Conservation (phyloP, 805 yeast species). For the Debaryomyces castellii region DNA sequence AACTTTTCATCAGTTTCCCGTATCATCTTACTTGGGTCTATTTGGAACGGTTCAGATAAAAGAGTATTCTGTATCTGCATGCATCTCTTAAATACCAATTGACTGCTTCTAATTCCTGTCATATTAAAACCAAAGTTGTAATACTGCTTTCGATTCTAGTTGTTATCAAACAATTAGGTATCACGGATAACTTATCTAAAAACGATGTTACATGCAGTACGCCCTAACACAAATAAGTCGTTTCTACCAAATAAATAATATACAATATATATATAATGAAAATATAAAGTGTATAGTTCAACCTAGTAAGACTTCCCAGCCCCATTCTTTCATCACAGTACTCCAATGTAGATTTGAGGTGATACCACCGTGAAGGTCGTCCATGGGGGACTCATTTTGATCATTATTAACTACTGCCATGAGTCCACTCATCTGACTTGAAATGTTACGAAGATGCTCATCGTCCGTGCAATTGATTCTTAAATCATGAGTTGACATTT, state of each 20-base stretch:
- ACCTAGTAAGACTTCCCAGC: slow-evolving; percentile 69
- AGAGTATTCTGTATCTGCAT: slow-evolving; percentile 2
- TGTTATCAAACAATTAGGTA: neutral
- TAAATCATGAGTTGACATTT: neutral
- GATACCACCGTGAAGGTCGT: slow-evolving; percentile 38
- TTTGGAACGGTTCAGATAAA: slow-evolving; percentile 24
- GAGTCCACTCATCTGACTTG: slow-evolving; percentile 37
- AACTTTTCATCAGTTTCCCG: slow-evolving; percentile 25
- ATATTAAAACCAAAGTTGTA: neutral
- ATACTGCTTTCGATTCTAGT: no score
- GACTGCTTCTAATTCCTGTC: neutral
- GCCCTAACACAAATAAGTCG: neutral
- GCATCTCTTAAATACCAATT: neutral
- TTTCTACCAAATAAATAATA: no score
- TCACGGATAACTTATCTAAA: neutral
- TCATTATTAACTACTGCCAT: slow-evolving; percentile 39
- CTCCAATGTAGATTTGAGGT: slow-evolving; percentile 64
- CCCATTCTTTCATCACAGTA: slow-evolving; percentile 71
- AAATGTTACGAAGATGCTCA: slow-evolving; percentile 20
- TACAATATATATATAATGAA: neutral
- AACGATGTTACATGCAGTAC: neutral
- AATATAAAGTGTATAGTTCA: slow-evolving; percentile 14
- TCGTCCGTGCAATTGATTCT: slow-evolving; percentile 11
- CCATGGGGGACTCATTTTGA: slow-evolving; percentile 25
- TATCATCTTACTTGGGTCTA: slow-evolving; percentile 20